These are phyloP conservation scores for Lipomyces starkeyi DNA, from an alignment of 805 yeast genomes.

Conservation along the genomic window DNA sequence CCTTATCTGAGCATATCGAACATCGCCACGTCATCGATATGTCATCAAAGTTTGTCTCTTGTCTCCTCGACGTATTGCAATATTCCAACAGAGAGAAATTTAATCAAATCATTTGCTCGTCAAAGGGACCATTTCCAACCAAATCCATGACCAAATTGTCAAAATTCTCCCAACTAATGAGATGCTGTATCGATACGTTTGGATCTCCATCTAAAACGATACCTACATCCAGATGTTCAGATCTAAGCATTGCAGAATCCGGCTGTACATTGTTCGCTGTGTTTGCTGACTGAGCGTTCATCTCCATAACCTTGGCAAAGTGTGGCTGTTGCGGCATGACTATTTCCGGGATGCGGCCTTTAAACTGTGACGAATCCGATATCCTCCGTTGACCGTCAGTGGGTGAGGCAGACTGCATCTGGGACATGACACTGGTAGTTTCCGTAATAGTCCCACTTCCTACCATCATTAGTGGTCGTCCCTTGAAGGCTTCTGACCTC, in stretches of 20 bases:
- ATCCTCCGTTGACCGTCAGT: neutral
- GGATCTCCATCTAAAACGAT: constrained; percentile 2
- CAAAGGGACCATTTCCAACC: constrained; percentile 15
- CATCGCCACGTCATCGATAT: too few relatives aligned
- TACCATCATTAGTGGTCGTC: too few relatives aligned
- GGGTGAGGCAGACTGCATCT: neutral
- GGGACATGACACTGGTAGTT: neutral
- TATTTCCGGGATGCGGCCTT: neutral
- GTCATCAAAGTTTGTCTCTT: too few relatives aligned
- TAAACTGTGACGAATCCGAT: neutral
- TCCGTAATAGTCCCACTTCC: neutral
- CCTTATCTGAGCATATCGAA: too few relatives aligned
- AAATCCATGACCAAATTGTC: constrained; percentile 31
- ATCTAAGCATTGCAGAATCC: constrained; percentile 2
- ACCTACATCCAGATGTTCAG: constrained; percentile 8
- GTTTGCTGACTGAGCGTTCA: neutral
- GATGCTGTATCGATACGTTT: constrained; percentile 10
- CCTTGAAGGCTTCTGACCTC: constrained; percentile 22
- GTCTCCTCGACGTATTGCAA: too few relatives aligned
- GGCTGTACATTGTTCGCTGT: constrained; percentile 3
- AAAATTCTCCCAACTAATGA: constrained; percentile 32
- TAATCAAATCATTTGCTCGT: too few relatives aligned
- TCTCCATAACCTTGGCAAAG: neutral
- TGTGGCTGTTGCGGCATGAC: neutral
- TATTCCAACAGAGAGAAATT: too few relatives aligned